These are phyloP conservation scores for Nitzschia sp. DNA, from an alignment of 108 stramenopile genomes.

Conservation along the genomic window DNA sequence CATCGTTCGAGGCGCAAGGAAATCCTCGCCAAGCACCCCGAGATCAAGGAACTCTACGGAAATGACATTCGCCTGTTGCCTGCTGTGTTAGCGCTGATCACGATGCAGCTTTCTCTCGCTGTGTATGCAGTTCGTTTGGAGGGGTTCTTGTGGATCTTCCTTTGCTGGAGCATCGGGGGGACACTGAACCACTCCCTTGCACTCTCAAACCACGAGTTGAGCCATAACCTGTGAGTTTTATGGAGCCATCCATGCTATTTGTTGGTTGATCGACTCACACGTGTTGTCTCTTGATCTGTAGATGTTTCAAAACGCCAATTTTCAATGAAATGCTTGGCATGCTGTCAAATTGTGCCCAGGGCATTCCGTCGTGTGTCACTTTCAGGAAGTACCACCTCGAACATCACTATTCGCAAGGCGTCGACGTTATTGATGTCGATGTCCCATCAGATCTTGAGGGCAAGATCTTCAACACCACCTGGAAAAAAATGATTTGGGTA, in stretches of 20 bases:
- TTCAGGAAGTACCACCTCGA: conserved; percentile 97
- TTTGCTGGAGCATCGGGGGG: conserved; percentile 77
- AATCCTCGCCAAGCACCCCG: conserved; percentile 79
- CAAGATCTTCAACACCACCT: conserved; percentile 61
- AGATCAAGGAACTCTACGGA: conserved; percentile 85
- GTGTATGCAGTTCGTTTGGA: conserved; percentile 43
- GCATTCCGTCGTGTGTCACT: conserved; percentile 77
- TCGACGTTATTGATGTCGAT: conserved; percentile 85
- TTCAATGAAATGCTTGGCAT: conserved; percentile 80
- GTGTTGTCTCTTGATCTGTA: too few species aligned
- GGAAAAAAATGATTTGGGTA: conserved; percentile 82
- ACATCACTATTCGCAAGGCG: conserved; percentile 92
- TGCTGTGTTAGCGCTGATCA: conserved; percentile 55
- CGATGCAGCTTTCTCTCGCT: conserved; percentile 65
- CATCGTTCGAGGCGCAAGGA: conserved; percentile 65
- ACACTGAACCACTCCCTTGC: conserved; percentile 85
- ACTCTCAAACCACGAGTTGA: conserved; percentile 90
- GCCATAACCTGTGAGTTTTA: conserved; percentile 91
- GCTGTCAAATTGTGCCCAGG: conserved; percentile 87
- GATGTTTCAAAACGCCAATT: conserved; percentile 54
- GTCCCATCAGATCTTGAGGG: conserved; percentile 85
- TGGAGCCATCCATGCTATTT: too few species aligned
- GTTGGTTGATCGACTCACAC: too few species aligned
- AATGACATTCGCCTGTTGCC: conserved; percentile 69
- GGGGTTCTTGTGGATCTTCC: conserved; percentile 31